Conservation (phyloP, 1,284 basidiomycete genomes). For the Cystobasidium slooffiae region DNA sequence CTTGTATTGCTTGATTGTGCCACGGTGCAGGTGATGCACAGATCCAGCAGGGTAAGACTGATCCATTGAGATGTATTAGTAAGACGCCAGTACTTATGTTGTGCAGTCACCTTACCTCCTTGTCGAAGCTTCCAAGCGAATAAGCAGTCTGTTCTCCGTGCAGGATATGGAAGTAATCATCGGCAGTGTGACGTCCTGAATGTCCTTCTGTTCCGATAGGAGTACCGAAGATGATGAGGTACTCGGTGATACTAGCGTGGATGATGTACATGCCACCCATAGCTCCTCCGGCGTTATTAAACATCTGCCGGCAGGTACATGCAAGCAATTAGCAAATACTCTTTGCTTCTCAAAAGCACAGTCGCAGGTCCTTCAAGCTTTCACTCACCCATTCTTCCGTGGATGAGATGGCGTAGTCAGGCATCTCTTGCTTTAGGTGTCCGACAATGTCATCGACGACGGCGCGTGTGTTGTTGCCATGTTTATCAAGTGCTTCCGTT, state of each 20-base stretch:
- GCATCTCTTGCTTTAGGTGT: constrained; percentile 69
- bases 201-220: constrained; percentile 97
- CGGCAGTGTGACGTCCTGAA: constrained; percentile 88
- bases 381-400: constrained; percentile 44
- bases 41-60: constrained; percentile 75
- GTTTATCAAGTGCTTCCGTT: constrained; percentile 68
- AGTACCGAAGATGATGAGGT: constrained; percentile 84
- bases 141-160: constrained; percentile 93
- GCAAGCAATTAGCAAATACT: neutral
- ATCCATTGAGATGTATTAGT: neutral
- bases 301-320: constrained; percentile 63
- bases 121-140: constrained; percentile 73
- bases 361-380: no score
- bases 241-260: constrained; percentile 62
- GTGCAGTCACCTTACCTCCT: constrained; percentile 63
- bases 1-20: constrained; percentile 92
- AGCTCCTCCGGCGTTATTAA: constrained; percentile 97
- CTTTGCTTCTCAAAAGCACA: no score
- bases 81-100: neutral
- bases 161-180: constrained; percentile 97
- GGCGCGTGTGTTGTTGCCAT: constrained; percentile 65
- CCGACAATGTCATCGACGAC: constrained; percentile 77
- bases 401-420: constrained; percentile 55
- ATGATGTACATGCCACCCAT: constrained; percentile 98
- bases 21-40: constrained; percentile 80